phyloP scores from a whole-genome alignment of 768 basidiomycete genomes.

The Tubosaeta brunneosetosa region DNA sequence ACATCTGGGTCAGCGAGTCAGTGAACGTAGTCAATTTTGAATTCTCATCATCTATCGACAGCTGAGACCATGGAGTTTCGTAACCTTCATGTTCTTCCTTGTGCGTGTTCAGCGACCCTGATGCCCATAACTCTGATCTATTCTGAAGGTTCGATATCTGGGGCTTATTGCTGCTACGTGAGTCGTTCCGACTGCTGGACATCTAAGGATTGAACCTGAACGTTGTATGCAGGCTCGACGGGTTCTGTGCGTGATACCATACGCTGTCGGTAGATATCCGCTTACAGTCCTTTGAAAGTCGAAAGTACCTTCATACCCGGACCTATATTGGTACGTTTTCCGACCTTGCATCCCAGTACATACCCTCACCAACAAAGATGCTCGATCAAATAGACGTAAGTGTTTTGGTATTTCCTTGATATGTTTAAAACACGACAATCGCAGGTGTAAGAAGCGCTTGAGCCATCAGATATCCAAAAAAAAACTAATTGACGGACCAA shows the following conservation, averaged over 20 bases:
- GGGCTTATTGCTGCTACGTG: conserved; percentile 10
- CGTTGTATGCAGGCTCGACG: background rate
- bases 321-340: conserved; percentile 5
- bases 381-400: conserved; percentile 12
- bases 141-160: conserved; percentile 16
- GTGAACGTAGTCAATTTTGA: background rate
- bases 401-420: background rate
- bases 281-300: conserved; percentile 9
- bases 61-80: conserved; percentile 14
- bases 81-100: conserved; percentile 12
- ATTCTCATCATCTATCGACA: conserved; percentile 2
- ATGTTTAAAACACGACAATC: background rate
- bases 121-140: background rate
- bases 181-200: background rate
- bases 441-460: conserved; percentile 13
- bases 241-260: conserved; percentile 5
- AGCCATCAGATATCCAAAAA: background rate
- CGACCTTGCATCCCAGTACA: background rate
- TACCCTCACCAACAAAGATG: background rate
- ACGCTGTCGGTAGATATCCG: background rate
- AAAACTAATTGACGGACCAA: background rate
- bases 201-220: background rate
- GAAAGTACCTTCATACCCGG: conserved; percentile 18
- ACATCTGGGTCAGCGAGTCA: conserved; percentile 15
- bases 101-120: conserved; percentile 4